Base-by-base conservation (phyloP, 2,329 filamentous ascomycete species). In the Cladosporium colombiae region DNA sequence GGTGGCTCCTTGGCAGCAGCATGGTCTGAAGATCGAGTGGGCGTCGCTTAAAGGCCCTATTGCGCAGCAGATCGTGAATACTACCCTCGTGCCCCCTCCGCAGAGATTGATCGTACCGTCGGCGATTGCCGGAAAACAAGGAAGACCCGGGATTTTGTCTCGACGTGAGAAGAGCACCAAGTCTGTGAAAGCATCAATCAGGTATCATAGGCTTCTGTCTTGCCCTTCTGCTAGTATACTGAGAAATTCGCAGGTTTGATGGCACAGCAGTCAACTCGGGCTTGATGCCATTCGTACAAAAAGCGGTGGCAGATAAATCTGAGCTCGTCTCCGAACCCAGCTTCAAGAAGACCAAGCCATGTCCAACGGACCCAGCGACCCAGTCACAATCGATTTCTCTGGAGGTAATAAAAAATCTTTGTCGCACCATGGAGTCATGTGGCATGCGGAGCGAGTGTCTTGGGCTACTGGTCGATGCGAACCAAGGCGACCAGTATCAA, bases 401-500 rank as follows among this genome's bases (percentile, higher is more conserved):
- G 10, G 23, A 37, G 11, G 55, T 66, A 27, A 69, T 69, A 18
- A 33, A 58, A 13, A 25, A 64, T 33, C 64, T 69, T 16, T 69
- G 67, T 35, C 25, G 31, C 13, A 46, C 50, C 8, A 64, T 69
- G 62, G 31, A 29, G 16, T 21, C 13, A 14, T 67, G 65, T 31
- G 62, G 66, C 25, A 69, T 66, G 66, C 31, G 40, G 31, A 21
- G 58, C 4, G 29, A 29, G 4, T 59, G 29, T 23, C 50, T 69
- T 10, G 67, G 66, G 11, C 40, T 61, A 23, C 35, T 69, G 6
- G 59, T 31, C 2, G 61, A 65, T 23, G 16, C 25, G 7, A 44
- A 50, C 7, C 35, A 57, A 49, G 68, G 64, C 25, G n/a, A 31
- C 4, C 35, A 58, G 35, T 66, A 68, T 52, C 50, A 37, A 10